Base-by-base conservation (phyloP, 768 basidiomycete species). In the Coprinopsis sp. region DNA sequence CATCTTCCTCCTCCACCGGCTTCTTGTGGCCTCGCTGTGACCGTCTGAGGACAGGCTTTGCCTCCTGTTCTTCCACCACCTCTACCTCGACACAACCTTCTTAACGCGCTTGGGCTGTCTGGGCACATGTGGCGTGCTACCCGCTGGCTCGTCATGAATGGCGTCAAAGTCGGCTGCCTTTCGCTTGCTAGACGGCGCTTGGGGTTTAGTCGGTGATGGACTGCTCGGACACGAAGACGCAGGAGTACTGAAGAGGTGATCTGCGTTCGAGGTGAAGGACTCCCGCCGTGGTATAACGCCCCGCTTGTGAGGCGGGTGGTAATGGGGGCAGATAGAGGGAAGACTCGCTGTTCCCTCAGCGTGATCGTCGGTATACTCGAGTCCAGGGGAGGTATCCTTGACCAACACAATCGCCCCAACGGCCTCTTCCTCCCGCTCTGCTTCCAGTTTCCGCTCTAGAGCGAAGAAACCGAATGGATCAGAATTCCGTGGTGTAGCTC, bases 381-480 rank as follows among this genome's bases (percentile, higher is more conserved):
- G 34, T 11, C 34, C 34, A 10, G 34, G 10, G 7, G 34, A 37
- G 10, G 60, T 59, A 50, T 63, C 64, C 6, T 62, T 60, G 14
- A 60, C 62, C 19, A 56, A 50, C 33, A 61, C 45, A 25, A 55
- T 44, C 1, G 58, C 56, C 47, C 60, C 60, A 33, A 54, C 47
- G 10, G 47, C 45, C 14, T 49, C 55, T 24, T 46, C 42, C 38
- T 57, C 52, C 5, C 76, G 74, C 33, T 70, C 64, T 1, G 60
- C 67, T 53, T 74, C 77, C 50, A 80, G 57, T 39, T 70, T 74
- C 41, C 66, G 68, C 56, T 81, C 78, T 1, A 77, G 68, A 14
- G 78, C 74, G 25, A 78, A 64, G 51, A 81, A 79, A 0, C 79
- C 79, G 49, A 81, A 81, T 0, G 78, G 79, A 50, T 81, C 79